Percentiles rank a stretch among this genome's conserved stretches.
phyloP scores from a whole-genome alignment of 1,284 basidiomycete species.

The Trichosporon inkin region DNA sequence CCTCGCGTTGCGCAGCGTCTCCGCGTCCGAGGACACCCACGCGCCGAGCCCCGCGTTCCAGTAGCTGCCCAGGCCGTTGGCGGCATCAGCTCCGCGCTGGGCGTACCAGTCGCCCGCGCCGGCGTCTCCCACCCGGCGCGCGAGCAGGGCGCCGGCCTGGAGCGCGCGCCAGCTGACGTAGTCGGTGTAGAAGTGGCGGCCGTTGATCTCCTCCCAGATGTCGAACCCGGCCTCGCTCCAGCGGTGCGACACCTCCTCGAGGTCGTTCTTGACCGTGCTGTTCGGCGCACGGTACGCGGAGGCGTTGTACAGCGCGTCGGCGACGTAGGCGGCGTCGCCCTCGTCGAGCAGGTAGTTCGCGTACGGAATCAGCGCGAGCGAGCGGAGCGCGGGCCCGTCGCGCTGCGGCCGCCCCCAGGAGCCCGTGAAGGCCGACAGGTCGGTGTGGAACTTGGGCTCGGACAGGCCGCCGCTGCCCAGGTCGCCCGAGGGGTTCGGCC shows the following conservation, averaged over 20 bases:
- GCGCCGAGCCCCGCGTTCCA: conserved; percentile 1
- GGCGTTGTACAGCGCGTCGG: conserved; percentile 44
- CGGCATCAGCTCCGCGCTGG: conserved; percentile 34
- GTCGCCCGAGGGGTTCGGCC: conserved; percentile 50
- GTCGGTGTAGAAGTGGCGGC: conserved; percentile 53
- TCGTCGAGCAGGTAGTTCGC: conserved; percentile 50
- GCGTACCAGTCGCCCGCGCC: conserved; percentile 45
- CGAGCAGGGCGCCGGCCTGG: conserved; percentile 48
- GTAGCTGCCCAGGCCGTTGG: conserved; percentile 38
- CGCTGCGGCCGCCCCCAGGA: conserved; percentile 54
- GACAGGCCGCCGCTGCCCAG: conserved; percentile 53
- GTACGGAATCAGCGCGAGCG: conserved; percentile 50
- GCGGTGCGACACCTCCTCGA: conserved; percentile 52
- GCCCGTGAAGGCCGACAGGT: conserved; percentile 48
- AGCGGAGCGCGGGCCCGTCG: conserved; percentile 54
- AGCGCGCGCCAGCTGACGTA: conserved; percentile 48
- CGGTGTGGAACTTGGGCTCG: conserved; percentile 56
- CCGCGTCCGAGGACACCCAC: neutral
- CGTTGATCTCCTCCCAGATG: conserved; percentile 49
- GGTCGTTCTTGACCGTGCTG: conserved; percentile 53
- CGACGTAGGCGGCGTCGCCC: conserved; percentile 45
- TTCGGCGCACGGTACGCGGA: conserved; percentile 20
- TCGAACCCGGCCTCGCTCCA: conserved; percentile 50
- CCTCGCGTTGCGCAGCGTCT: neutral
- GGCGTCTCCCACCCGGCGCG: conserved; percentile 41